Evolutionary conservation across 345 rosid species (phyloP), one percentile per base, ranked within the genome.

Genomic region (Dipteronia sinensis): DNA sequence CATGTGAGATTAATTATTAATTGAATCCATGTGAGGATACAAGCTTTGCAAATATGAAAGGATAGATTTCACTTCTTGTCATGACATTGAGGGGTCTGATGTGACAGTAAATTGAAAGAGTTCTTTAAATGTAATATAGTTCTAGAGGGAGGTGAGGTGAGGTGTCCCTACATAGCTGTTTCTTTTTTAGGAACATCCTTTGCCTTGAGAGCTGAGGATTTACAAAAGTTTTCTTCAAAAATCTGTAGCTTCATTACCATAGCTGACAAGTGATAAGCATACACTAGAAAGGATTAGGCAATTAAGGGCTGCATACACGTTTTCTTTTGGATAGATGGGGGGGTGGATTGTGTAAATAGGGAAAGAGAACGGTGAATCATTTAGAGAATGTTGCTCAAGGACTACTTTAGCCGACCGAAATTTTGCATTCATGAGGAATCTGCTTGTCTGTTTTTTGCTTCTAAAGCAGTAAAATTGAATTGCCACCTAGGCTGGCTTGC

Each of bases 401-500:
- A 71, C 29, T 31, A 6, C 10, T 55, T 25, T 55, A 44, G 10
- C 29, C 2, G 17, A 55, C 34, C 19, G 65, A 34, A 34, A 72
- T 17, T 20, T 34, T 40, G 62, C 16, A 49, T 27, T 56, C 22
- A 23, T 20, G 49, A 10, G 40, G 65, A 20, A 56, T n/a, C 2
- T 25, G 25, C 49, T 20, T n/a, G 59, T 1, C 58, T 53, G 51
- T 71, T 29, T 31, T 72, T 20, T 20, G 6, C 65, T 56, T 47
- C 29, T 53, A 72, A 49, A 12, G 40, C 76, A 11, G 23, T 73
- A 29, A 73, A 40, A 15, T 56, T 13, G 38, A 34, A 34, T 10
- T 44, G 38, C 76, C 38, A 58, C 40, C 56, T 72, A 19, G 10
- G 13, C 65, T 73, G 58, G 76, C 16, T 44, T 62, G 31, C 42